A percentile compares a stretch with the other conserved stretches of the same genome.
Conservation (phyloP, 139 green algal genomes). For the Tetradesmus obliquus region DNA sequence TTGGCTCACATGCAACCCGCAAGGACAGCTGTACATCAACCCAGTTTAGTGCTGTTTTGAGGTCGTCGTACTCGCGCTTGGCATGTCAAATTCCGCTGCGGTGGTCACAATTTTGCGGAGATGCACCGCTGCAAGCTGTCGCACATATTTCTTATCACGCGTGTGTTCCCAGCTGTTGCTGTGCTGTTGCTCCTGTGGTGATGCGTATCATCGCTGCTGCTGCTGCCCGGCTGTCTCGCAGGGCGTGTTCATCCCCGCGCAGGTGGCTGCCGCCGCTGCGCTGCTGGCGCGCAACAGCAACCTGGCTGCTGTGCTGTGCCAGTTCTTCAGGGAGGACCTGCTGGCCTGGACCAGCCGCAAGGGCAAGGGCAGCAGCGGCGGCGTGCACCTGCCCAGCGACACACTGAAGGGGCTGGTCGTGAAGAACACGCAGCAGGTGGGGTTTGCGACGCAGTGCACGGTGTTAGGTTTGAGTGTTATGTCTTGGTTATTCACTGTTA, state of each 20-base stretch:
- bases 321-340: conserved; percentile 91
- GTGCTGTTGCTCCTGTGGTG: background rate
- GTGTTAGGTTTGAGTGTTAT: background rate
- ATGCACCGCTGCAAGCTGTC: conserved; percentile 6
- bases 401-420: conserved; percentile 60
- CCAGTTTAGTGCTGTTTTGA: no score
- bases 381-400: conserved; percentile 41
- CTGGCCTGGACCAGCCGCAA: conserved; percentile 56
- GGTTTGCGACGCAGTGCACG: background rate
- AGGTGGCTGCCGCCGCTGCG: conserved; percentile 74
- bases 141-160: conserved; percentile 7
- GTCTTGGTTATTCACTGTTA: background rate
- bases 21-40: no score
- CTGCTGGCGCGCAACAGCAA: conserved; percentile 26
- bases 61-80: no score
- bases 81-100: no score
- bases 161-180: background rate
- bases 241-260: conserved; percentile 76
- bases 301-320: conserved; percentile 70
- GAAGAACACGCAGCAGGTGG: conserved; percentile 54
- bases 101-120: background rate
- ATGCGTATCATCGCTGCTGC: background rate
- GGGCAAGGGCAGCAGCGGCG: background rate
- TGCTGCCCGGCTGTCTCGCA: background rate
- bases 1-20: no score